Conservation (phyloP, 2,329 filamentous ascomycete genomes). For the Colletotrichum graminicola region DNA sequence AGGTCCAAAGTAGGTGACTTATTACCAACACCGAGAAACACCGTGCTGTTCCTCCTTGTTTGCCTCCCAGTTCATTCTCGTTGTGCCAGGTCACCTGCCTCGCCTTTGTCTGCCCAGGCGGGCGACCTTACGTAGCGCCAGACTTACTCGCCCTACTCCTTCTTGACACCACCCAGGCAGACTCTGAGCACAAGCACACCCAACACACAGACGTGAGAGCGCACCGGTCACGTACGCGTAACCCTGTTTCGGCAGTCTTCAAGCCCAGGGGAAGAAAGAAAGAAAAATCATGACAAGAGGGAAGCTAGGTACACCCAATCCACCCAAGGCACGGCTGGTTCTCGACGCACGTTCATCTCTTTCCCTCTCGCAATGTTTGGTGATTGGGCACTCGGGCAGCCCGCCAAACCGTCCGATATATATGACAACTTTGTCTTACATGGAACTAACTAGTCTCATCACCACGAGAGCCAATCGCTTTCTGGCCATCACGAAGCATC, state of each 20-base stretch:
- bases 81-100: neutral
- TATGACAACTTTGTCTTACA: constrained; percentile 22
- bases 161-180: constrained; percentile 1
- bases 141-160: neutral
- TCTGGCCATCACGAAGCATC: constrained; percentile 1
- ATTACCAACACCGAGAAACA: neutral
- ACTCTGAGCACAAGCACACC: constrained; percentile 16
- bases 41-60: neutral
- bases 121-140: constrained; percentile 4
- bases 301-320: neutral
- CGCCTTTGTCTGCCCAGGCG: neutral
- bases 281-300: neutral
- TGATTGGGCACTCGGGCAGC: constrained; percentile 14
- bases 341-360: constrained; percentile 24
- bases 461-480: constrained; percentile 23
- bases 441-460: constrained; percentile 23
- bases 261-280: constrained; percentile 9
- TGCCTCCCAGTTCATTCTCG: neutral
- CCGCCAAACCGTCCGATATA: constrained; percentile 20
- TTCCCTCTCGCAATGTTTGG: constrained; percentile 8
- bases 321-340: neutral
- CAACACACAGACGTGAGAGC: constrained; percentile 10
- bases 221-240: constrained; percentile 34
- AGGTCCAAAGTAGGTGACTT: too few relatives aligned
- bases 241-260: constrained; percentile 29